Conservation (phyloP, 495 filamentous ascomycete genomes). For the Recurvomyces mirabilis region DNA sequence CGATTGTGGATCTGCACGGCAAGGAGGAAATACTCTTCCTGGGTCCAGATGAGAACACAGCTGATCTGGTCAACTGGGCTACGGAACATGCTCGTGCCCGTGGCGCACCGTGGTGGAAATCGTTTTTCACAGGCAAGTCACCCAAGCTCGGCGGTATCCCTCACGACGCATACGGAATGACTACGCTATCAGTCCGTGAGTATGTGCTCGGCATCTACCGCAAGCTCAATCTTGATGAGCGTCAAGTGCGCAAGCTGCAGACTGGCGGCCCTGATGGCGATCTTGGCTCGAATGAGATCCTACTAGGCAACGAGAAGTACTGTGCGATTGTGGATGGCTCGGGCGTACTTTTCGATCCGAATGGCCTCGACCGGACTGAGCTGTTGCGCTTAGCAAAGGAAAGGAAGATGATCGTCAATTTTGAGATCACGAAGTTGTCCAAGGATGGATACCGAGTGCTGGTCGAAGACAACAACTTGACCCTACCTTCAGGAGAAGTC, state of each 20-base stretch:
- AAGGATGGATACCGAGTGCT: conserved; percentile 82
- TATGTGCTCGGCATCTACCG: conserved; percentile 95
- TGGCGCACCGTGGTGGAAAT: conserved; percentile 98
- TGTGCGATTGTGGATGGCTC: conserved; percentile 85
- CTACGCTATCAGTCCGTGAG: conserved; percentile 88
- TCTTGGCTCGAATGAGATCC: conserved; percentile 93
- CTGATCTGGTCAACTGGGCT: conserved; percentile 93
- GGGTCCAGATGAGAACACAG: conserved; percentile 98
- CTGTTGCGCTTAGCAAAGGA: conserved; percentile 73
- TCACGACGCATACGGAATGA: conserved; percentile 95
- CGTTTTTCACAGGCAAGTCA: conserved; percentile 98
- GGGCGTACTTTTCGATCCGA: conserved; percentile 85
- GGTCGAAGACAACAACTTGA: conserved; percentile 79
- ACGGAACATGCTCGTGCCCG: conserved; percentile 82
- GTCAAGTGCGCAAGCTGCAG: conserved; percentile 80
- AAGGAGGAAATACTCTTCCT: conserved; percentile 95
- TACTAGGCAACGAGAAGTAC: conserved; percentile 92
- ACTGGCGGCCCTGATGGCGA: conserved; percentile 96
- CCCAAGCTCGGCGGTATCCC: conserved; percentile 93
- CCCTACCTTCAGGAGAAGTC: conserved; percentile 72
- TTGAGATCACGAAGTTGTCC: conserved; percentile 76
- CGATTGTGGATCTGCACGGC: conserved; percentile 87
- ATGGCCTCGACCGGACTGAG: conserved; percentile 76
- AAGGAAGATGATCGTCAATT: conserved; percentile 81
- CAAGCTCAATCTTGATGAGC: conserved; percentile 78